Evolutionary conservation across 164 flowering plant genomes (phyloP), one percentile per base, ranked within the genome.

Genomic region (Litsea cubeba): DNA sequence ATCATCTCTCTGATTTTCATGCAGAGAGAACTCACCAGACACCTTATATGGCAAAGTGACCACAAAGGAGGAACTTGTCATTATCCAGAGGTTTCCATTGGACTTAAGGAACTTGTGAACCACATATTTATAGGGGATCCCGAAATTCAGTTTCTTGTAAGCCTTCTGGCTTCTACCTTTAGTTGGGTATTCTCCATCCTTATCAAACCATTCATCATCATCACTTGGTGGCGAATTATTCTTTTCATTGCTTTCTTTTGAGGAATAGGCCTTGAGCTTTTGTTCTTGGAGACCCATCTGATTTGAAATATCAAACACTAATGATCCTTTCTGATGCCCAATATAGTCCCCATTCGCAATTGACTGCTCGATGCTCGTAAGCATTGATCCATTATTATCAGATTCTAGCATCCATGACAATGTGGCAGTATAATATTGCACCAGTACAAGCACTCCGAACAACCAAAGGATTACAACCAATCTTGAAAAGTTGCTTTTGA

Each of bases 251-350:
- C 40, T 4, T 32, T 32, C 40, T 32, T 32, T 32, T 32, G 40
- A 32, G 40, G 7, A 32, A 32, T 32, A 5, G 35, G 35, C 35
- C 35, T 3, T 32, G 12, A 4, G 58, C 58, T 17, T 17, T 51
- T 12, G 14, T 51, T 51, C 58, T 32, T 32, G 35, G 14, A 51
- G 18, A 14, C 58, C 18, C 58, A 51, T 32, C 3, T 32, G 35
- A 32, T 32, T 32, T 32, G 35, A 50, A 28, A 78, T 30, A 12
- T 30, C 78, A 1, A 6, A 11, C 57, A 68, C 67, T 25, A 69
- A 75, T 5, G 77, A 75, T 2, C 60, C 68, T 10, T 62, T 69
- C 18, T 69, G 71, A 32, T 67, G 67, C 6, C 76, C 71, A 68
- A 68, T 23, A 54, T 17, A 54, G 50, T 68, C 71, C 4, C 76